Conservation (phyloP, 2,329 filamentous ascomycete species). For the Epicoccum sorghinum region DNA sequence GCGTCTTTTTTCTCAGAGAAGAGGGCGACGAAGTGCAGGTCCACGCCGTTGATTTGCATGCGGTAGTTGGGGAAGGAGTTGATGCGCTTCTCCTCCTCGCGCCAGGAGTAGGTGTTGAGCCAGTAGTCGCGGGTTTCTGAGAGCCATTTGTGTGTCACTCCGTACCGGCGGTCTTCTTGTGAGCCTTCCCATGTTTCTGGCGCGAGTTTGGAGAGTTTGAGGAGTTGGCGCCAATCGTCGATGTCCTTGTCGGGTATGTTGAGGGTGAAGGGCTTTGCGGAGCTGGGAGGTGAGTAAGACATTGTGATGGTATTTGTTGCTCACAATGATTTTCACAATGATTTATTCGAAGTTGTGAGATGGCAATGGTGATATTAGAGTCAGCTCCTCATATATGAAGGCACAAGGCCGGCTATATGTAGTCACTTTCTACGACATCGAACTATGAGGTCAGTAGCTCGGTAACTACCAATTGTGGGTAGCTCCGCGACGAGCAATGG, state of each 20-base stretch:
- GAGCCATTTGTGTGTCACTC: conserved; percentile 45
- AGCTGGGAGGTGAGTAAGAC: conserved; percentile 40
- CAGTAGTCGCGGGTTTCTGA: conserved; percentile 45
- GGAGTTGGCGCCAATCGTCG: conserved; percentile 45
- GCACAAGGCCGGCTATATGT: conserved; percentile 5
- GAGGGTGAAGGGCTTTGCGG: conserved; percentile 43
- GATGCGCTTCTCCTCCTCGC: conserved; percentile 49
- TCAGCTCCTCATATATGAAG: neutral
- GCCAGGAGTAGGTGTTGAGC: conserved; percentile 48
- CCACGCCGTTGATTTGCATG: conserved; percentile 51
- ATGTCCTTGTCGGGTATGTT: conserved; percentile 40
- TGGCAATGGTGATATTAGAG: neutral
- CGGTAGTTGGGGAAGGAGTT: conserved; percentile 62
- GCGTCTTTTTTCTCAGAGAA: conserved; percentile 62
- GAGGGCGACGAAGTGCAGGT: conserved; percentile 61
- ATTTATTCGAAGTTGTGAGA: neutral
- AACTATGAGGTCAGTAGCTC: conserved; percentile 7
- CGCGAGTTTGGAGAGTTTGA: conserved; percentile 42
- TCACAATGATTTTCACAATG: neutral
- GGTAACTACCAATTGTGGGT: neutral
- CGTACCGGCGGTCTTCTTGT: conserved; percentile 34
- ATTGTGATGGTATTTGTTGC: conserved; percentile 19
- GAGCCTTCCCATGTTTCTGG: conserved; percentile 39
- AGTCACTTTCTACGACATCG: neutral
- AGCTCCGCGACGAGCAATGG: neutral